Evolutionary conservation across 2,329 filamentous ascomycete species (phyloP).

Genomic region (Paraphaeosphaeria minitans): DNA sequence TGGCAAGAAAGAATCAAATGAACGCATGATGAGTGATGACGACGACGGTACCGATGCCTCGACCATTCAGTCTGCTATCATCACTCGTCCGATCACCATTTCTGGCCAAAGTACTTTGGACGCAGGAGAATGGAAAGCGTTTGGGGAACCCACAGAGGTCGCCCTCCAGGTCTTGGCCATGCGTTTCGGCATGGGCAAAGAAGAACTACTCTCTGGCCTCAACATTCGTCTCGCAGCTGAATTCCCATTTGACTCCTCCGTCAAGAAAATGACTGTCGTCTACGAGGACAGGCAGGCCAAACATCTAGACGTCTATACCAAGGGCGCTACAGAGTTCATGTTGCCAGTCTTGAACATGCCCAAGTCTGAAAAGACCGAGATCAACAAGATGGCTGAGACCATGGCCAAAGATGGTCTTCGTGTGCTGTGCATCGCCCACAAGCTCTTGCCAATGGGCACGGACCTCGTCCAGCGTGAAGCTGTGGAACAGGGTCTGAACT

Average conservation of each 20-base stretch:
- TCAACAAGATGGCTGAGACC: conserved; percentile 37
- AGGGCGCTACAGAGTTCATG: conserved; percentile 48
- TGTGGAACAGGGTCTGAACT: conserved; percentile 71
- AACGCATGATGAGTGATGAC: conserved; percentile 31
- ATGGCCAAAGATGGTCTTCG: conserved; percentile 48
- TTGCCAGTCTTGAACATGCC: conserved; percentile 38
- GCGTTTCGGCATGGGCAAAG: conserved; percentile 45
- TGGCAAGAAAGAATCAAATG: conserved; percentile 53
- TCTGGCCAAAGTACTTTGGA: conserved; percentile 14
- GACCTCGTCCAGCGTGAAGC: conserved; percentile 56
- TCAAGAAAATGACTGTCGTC: conserved; percentile 49
- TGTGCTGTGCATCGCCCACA: conserved; percentile 47
- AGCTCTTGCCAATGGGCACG: conserved; percentile 31
- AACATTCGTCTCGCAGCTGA: conserved; percentile 43
- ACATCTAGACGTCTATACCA: conserved; percentile 44
- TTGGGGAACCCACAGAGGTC: conserved; percentile 48
- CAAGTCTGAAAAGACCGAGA: conserved; percentile 35
- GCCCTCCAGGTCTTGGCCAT: conserved; percentile 48
- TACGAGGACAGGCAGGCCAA: conserved; percentile 39
- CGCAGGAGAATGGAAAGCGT: conserved; percentile 40
- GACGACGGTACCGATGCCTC: conserved; percentile 40
- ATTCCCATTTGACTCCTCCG: conserved; percentile 48
- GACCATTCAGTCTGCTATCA: conserved; percentile 32
- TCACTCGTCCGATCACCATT: conserved; percentile 38
- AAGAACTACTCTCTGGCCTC: conserved; percentile 32